A percentile compares a stretch with the other conserved stretches of the same genome.
Evolutionary conservation across 257 asterid species (phyloP).

Genomic region (Solanum piurae): DNA sequence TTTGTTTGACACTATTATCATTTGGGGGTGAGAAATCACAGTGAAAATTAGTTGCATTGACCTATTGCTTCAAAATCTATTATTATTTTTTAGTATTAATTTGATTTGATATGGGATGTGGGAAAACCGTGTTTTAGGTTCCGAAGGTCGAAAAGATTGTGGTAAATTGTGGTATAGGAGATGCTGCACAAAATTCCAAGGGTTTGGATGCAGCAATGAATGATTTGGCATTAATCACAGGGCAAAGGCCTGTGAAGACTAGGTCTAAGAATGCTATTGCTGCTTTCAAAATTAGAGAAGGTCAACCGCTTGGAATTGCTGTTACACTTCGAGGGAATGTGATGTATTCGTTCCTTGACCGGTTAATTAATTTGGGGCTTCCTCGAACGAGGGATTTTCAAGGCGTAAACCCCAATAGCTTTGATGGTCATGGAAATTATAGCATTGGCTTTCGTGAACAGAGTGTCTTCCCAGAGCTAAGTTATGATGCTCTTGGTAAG

Average conservation of each 20-base stretch:
- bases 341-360: constrained; percentile 84
- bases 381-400: constrained; percentile 91
- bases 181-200: constrained; percentile 98
- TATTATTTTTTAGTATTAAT: background rate
- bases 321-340: constrained; percentile 89
- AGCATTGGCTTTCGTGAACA: constrained; percentile 85
- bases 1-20: background rate
- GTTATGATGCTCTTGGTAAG: constrained; percentile 63
- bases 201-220: constrained; percentile 93
- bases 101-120: background rate
- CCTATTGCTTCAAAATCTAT: background rate
- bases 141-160: constrained; percentile 84
- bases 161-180: constrained; percentile 98
- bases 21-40: background rate
- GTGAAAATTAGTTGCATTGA: background rate
- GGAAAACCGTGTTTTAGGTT: constrained; percentile 30
- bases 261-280: constrained; percentile 97
- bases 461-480: constrained; percentile 84
- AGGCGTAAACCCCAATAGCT: constrained; percentile 83
- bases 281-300: constrained; percentile 80
- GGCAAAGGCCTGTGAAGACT: constrained; percentile 89
- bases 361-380: constrained; percentile 86
- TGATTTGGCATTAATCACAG: constrained; percentile 83
- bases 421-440: constrained; percentile 91
- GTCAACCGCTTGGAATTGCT: constrained; percentile 84